A percentile compares a stretch with the other conserved stretches of the same genome.
phyloP scores from a whole-genome alignment of 2,329 filamentous ascomycete genomes.

The Alternaria ventricosa region DNA sequence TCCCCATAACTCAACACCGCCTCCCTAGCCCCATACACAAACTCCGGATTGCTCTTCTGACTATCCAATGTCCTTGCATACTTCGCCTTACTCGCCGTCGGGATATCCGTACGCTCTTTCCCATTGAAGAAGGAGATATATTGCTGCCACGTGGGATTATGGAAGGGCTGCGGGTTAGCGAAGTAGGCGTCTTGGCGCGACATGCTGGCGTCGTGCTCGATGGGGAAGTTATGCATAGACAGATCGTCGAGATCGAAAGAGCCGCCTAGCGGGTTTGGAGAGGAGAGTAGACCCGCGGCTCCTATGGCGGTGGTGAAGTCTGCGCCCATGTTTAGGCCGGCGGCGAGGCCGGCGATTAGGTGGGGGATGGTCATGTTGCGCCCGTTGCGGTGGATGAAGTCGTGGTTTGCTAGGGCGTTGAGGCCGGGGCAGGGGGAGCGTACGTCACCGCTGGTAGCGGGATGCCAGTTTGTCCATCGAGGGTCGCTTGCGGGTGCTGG shows the following conservation, averaged over 20 bases:
- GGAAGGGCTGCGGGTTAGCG: conserved; percentile 9
- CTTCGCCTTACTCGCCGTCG: conserved; percentile 17
- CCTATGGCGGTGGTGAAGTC: conserved; percentile 24
- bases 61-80: conserved; percentile 17
- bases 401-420: conserved; percentile 27
- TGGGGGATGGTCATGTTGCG: conserved; percentile 21
- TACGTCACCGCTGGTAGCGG: conserved; percentile 18
- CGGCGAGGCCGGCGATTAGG: conserved; percentile 22
- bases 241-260: conserved; percentile 26
- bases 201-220: conserved; percentile 28
- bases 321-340: conserved; percentile 23
- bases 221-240: conserved; percentile 26
- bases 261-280: conserved; percentile 18
- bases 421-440: conserved; percentile 24
- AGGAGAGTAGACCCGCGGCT: conserved; percentile 18
- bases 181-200: conserved; percentile 19
- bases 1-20: conserved; percentile 23
- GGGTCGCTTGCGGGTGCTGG: conserved; percentile 19
- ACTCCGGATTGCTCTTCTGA: conserved; percentile 14
- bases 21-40: conserved; percentile 17
- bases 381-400: conserved; percentile 24
- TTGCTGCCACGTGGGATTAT: conserved; percentile 16
- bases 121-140: conserved; percentile 21
- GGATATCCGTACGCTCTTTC: conserved; percentile 14
- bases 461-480: conserved; percentile 17